These are phyloP conservation scores for Talaromyces trachyspermus DNA, from an alignment of 495 filamentous ascomycete genomes.

Conservation along the genomic window DNA sequence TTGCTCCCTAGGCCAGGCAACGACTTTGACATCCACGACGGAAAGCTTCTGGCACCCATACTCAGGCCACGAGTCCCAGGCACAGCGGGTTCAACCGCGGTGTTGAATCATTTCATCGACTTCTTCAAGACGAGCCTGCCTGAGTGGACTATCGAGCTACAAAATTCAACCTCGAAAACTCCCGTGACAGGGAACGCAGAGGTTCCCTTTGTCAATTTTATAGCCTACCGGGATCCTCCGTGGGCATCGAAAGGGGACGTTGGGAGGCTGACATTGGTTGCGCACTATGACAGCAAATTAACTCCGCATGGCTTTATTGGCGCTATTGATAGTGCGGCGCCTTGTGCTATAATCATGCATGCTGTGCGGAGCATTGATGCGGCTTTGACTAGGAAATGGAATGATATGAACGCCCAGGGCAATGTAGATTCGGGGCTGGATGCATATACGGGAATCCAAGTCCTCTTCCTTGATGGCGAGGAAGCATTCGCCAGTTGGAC, in stretches of 20 bases:
- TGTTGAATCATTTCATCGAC: slow-evolving; percentile 72
- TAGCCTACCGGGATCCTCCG: slow-evolving; percentile 85
- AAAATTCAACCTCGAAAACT: slow-evolving; percentile 79
- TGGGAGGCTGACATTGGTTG: slow-evolving; percentile 74
- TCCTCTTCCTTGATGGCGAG: slow-evolving; percentile 87
- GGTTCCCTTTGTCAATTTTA: slow-evolving; percentile 79
- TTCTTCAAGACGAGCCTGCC: slow-evolving; percentile 72
- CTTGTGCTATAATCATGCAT: slow-evolving; percentile 89
- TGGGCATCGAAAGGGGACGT: slow-evolving; percentile 66
- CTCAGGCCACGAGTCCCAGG: slow-evolving; percentile 86
- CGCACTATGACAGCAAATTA: slow-evolving; percentile 88
- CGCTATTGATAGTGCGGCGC: slow-evolving; percentile 85
- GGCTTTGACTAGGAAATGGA: slow-evolving; percentile 76
- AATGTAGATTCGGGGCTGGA: slow-evolving; percentile 42
- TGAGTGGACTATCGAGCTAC: slow-evolving; percentile 69
- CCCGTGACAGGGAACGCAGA: slow-evolving; percentile 60
- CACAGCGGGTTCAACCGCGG: slow-evolving; percentile 63
- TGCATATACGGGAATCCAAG: slow-evolving; percentile 77
- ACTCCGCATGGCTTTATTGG: slow-evolving; percentile 85
- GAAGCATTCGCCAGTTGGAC: slow-evolving; percentile 84
- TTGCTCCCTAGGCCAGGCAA: slow-evolving; percentile 57
- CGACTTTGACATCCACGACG: slow-evolving; percentile 75
- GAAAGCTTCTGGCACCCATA: slow-evolving; percentile 77
- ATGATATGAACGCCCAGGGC: slow-evolving; percentile 54
- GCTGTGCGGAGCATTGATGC: slow-evolving; percentile 70